Evolutionary conservation across 768 basidiomycete genomes (phyloP).

Genomic region (Tylopilus subfusipes): DNA sequence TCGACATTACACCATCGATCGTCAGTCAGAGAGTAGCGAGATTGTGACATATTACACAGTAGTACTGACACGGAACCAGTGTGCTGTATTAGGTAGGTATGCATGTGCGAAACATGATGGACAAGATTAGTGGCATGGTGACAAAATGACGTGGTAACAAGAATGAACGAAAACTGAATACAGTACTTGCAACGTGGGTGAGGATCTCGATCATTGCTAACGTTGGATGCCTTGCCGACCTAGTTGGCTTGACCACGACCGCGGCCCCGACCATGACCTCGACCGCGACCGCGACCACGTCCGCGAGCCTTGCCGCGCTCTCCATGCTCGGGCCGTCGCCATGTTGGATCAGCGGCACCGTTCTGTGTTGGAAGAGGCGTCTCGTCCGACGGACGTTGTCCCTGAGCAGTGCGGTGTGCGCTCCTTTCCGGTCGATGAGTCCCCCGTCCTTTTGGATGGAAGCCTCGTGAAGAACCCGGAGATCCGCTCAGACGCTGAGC

Average conservation of each 20-base stretch:
- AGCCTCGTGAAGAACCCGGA: constrained; percentile 1
- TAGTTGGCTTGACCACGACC: constrained; percentile 36
- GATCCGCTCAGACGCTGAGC: constrained; percentile 12
- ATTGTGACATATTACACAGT: constrained; percentile 14
- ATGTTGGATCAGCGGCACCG: constrained; percentile 7
- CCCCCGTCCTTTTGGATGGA: constrained; percentile 11
- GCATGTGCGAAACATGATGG: constrained; percentile 21
- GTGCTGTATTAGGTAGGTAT: constrained; percentile 20
- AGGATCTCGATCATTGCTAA: constrained; percentile 1
- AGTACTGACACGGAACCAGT: constrained; percentile 9
- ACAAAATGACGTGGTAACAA: constrained; percentile 18
- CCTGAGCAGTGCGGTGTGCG: not conserved
- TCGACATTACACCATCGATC: constrained; percentile 16
- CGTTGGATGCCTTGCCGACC: not conserved
- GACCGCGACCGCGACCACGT: constrained; percentile 40
- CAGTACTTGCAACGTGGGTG: constrained; percentile 20
- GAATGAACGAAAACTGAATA: constrained; percentile 15
- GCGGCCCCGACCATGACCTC: constrained; percentile 36
- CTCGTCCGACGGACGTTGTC: constrained; percentile 1
- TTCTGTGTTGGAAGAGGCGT: constrained; percentile 9
- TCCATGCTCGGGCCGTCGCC: constrained; percentile 14
- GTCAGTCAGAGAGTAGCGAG: constrained; percentile 10
- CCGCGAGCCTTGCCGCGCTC: constrained; percentile 38
- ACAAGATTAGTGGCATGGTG: constrained; percentile 18
- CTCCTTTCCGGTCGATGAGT: constrained; percentile 5